A percentile compares a stretch with the other conserved stretches of the same genome.
phyloP scores from a whole-genome alignment of 345 rosid genomes.

The Lumnitzera racemosa region DNA sequence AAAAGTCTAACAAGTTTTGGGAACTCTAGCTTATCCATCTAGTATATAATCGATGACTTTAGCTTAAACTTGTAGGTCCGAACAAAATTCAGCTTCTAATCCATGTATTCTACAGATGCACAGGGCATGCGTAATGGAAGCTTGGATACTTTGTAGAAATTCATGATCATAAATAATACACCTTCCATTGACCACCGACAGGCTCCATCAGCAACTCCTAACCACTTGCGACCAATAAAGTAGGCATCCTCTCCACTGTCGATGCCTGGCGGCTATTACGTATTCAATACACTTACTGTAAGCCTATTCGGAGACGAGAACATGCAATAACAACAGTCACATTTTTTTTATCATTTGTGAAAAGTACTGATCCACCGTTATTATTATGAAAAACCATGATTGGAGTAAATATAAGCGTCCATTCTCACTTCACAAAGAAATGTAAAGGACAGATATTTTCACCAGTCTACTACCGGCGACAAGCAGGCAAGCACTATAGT shows the following conservation, averaged over 20 bases:
- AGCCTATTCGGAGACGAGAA: neutral
- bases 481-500: too few relatives aligned
- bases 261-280: slow-evolving; percentile 80
- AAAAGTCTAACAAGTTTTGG: too few relatives aligned
- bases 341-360: neutral
- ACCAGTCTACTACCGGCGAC: too few relatives aligned
- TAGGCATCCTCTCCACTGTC: slow-evolving; percentile 76
- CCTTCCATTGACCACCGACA: slow-evolving; percentile 75
- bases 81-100: too few relatives aligned
- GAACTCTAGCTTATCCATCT: too few relatives aligned
- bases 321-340: neutral
- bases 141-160: neutral
- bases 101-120: neutral
- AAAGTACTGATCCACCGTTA: too few relatives aligned
- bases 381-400: too few relatives aligned
- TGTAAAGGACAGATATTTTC: too few relatives aligned
- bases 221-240: slow-evolving; percentile 50
- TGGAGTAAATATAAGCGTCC: too few relatives aligned
- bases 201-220: slow-evolving; percentile 77
- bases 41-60: too few relatives aligned
- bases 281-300: slow-evolving; percentile 36
- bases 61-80: too few relatives aligned
- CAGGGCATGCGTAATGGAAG: neutral
- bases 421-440: too few relatives aligned
- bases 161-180: slow-evolving; percentile 11